Evolutionary conservation across 2,329 filamentous ascomycete genomes (phyloP), one percentile per base, ranked within the genome.

Genomic region (Penicillium brasilianum): DNA sequence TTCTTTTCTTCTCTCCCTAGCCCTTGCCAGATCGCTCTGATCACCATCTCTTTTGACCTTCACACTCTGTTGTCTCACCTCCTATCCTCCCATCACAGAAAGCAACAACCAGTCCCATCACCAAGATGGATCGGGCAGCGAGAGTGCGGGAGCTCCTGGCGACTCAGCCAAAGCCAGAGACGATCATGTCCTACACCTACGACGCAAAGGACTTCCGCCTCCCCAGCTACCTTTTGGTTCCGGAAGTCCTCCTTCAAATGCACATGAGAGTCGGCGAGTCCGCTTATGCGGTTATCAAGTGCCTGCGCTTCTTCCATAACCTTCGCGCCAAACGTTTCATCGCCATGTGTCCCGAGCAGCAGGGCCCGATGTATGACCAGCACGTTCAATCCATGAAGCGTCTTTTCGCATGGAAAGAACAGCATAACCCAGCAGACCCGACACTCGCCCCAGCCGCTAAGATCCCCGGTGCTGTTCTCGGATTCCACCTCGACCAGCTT

Each of bases 351-450:
- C 67, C 71, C 4, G 14, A n/a, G 0, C 43, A 28, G 6, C 16
- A 63, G 4, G n/a, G 25, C 5, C 3, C 22, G 2, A 25, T 41
- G 20, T 61, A 55, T 25, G 25, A 60, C 10, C 49, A 62, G 5
- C 73, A 74, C 30, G 22, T 32, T 36, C 39, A 18, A 7, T 71
- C 73, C 30, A 62, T 77, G 48, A 34, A 63, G 2, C 69, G 66
- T n/a, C 69, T 77, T 16, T 49, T 68, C 32, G 28, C 50, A 28
- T 76, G 73, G 73, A 55, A 52, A 9, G 44, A 52, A 20, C 58
- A 69, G 36, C 57, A 57, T 43, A 41, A 61, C 25, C 30, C 51
- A 4, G 20, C 20, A 32, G 39, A 69, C 32, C 60, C 63, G 3
- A 70, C 69, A 1, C 61, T 75, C 3, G 60, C 65, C 0, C 61